Evolutionary conservation across 106 monocot genomes (phyloP).

Genomic region (Dendrobium chrysotoxum): DNA sequence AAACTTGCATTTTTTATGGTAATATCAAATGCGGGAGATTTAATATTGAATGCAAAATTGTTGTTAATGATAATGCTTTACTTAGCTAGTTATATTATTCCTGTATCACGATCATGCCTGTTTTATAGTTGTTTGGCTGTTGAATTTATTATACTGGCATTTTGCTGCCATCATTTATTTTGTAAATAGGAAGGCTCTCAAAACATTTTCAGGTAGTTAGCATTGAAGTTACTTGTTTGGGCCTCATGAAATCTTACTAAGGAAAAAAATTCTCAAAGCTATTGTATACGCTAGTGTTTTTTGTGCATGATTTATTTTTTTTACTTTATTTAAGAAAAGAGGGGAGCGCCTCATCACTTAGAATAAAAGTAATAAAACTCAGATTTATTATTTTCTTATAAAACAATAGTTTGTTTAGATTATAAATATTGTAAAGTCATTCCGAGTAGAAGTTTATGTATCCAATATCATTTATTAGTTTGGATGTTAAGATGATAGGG

Average conservation of each 20-base stretch:
- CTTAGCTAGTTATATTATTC: not conserved
- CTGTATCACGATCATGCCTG: not conserved
- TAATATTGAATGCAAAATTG: not conserved
- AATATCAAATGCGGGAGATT: not conserved
- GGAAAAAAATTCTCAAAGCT: not conserved
- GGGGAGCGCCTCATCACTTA: too few species aligned
- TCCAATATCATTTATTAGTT: too few species aligned
- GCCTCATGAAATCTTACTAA: not conserved
- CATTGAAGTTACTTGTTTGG: not conserved
- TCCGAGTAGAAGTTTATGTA: too few species aligned
- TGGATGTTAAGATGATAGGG: too few species aligned
- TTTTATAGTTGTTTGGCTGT: not conserved
- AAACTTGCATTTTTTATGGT: not conserved
- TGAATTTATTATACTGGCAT: not conserved
- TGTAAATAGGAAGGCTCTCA: not conserved
- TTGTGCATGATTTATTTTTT: not conserved
- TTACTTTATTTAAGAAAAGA: not conserved
- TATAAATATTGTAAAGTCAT: too few species aligned
- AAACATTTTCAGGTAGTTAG: not conserved
- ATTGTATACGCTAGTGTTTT: not conserved
- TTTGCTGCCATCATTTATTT: not conserved
- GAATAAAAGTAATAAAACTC: too few species aligned
- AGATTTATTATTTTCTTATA: too few species aligned
- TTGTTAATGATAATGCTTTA: not conserved
- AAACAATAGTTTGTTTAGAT: too few species aligned